A percentile compares a stretch with the other conserved stretches of the same genome.
Conservation (phyloP, 2,329 filamentous ascomycete genomes). For the Apiospora sp. region DNA sequence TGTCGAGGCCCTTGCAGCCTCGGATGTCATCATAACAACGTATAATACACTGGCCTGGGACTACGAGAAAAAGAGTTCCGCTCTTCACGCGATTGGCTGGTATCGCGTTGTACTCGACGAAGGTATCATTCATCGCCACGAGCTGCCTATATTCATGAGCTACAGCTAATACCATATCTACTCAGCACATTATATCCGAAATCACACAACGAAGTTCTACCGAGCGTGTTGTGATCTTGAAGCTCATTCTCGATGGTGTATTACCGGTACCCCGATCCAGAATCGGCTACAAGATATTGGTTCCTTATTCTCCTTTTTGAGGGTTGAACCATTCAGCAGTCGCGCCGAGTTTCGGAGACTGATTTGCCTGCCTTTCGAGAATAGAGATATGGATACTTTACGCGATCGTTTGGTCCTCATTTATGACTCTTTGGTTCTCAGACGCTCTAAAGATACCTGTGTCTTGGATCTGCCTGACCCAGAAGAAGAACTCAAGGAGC, state of each 20-base stretch:
- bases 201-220: not conserved
- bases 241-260: not conserved
- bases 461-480: not conserved
- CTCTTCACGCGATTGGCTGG: not conserved
- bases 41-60: slow-evolving; percentile 1
- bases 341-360: not conserved
- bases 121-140: too few relatives aligned
- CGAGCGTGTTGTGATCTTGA: not conserved
- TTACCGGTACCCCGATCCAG: not conserved
- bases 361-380: not conserved
- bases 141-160: too few relatives aligned
- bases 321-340: not conserved
- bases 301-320: not conserved
- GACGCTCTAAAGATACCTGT: not conserved
- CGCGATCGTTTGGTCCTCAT: slow-evolving; percentile 1
- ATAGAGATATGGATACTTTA: too few relatives aligned
- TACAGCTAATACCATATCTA: too few relatives aligned
- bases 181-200: slow-evolving; percentile 2
- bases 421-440: slow-evolving; percentile 1
- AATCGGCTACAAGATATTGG: not conserved
- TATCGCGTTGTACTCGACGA: slow-evolving; percentile 22
- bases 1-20: not conserved
- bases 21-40: slow-evolving; percentile 12
- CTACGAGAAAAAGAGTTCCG: not conserved
- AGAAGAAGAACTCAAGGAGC: not conserved